These are phyloP conservation scores for Tremellales sp. DNA, from an alignment of 1,284 basidiomycete species.

Conservation along the genomic window DNA sequence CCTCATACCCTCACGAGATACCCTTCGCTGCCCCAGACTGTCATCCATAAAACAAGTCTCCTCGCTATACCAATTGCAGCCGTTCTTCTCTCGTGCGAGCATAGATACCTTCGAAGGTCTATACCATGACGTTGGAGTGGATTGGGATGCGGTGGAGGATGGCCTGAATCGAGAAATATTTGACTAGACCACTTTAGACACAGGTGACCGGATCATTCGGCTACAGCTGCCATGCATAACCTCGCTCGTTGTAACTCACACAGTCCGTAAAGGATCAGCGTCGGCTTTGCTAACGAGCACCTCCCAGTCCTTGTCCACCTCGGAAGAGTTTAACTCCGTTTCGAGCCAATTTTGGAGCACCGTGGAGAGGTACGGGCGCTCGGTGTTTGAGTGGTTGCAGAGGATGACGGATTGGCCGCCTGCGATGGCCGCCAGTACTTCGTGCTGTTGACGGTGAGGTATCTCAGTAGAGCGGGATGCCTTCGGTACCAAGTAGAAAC, in stretches of 20 bases:
- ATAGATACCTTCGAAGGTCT: conserved; percentile 84
- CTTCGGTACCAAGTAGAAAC: conserved; percentile 33
- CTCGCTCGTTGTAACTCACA: conserved; percentile 13
- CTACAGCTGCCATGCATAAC: not conserved
- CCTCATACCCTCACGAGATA: conserved; percentile 5
- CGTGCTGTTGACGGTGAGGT: conserved; percentile 57
- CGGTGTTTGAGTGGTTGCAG: conserved; percentile 83
- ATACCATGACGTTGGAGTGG: conserved; percentile 66
- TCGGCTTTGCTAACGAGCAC: conserved; percentile 42
- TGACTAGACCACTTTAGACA: conserved; percentile 48
- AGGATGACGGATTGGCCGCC: conserved; percentile 70
- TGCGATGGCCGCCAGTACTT: conserved; percentile 71
- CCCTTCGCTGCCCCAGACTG: conserved; percentile 69
- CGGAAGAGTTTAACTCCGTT: conserved; percentile 52
- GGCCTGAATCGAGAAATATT: conserved; percentile 82
- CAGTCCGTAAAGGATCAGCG: conserved; percentile 36
- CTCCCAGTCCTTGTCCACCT: conserved; percentile 34
- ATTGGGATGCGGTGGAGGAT: conserved; percentile 81
- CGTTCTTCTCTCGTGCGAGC: conserved; percentile 85
- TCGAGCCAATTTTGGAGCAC: conserved; percentile 62
- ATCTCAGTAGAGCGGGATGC: conserved; percentile 3
- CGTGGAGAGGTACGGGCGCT: conserved; percentile 72
- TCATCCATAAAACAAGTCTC: conserved; percentile 64
- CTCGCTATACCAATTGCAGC: conserved; percentile 72
- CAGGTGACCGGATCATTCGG: not conserved